Evolutionary conservation across 2,329 filamentous ascomycete species (phyloP), one percentile per base, ranked within the genome.

Genomic region (Shiraia sp.): DNA sequence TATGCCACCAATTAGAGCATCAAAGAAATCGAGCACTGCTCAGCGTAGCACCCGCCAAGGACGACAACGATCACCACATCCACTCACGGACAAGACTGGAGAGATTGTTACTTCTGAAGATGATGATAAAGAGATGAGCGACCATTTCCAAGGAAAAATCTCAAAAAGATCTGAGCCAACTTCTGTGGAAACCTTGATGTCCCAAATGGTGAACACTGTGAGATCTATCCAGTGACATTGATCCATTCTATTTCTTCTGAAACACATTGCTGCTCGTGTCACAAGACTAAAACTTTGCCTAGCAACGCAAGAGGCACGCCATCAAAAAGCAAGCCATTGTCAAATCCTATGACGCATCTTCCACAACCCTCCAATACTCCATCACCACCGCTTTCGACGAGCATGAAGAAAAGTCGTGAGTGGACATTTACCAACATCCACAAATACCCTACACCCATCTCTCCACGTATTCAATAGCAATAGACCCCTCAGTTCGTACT

Each of bases 251-350:
- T n/a, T n/a, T n/a, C n/a, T n/a, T n/a, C n/a, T n/a, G n/a, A n/a
- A n/a, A n/a, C n/a, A n/a, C n/a, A n/a, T n/a, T n/a, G n/a, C n/a
- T n/a, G n/a, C n/a, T n/a, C n/a, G n/a, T n/a, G n/a, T 3, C n/a
- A 24, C 10, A 9, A 7, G 28, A 24, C 38, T 35, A 32, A 50
- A 25, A 31, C 41, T 6, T 2, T 10, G 8, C 13, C 14, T 37
- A 68, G 62, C 59, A 61, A 57, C 58, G 53, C 47, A 62, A 58
- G 36, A 59, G 61, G 38, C 49, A 58, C 37, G 6, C 38, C 14
- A 28, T 34, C 37, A 49, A 45, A 32, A 61, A 59, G 37, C 29
- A 53, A 19, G 28, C 16, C 15, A 41, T 66, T n/a, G 36, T 45
- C 30, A 57, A 57, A 23, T 29, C 42, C 2, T 66, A 67, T 43